A percentile compares a stretch with the other conserved stretches of the same genome.
phyloP scores from a whole-genome alignment of 129 eudicot genomes.

The Lonicera japonica region DNA sequence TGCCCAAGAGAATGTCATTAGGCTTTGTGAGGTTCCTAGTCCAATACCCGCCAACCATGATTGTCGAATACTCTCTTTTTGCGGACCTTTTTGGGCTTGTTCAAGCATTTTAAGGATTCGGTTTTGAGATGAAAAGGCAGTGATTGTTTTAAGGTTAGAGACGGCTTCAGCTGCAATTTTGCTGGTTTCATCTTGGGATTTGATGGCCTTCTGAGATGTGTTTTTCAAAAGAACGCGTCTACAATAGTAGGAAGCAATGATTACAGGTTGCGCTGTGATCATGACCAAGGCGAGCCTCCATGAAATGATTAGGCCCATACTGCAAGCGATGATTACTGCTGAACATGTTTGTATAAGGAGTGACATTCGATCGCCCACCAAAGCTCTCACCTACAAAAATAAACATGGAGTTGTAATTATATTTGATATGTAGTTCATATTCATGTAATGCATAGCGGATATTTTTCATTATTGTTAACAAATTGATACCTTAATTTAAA shows the following conservation, averaged over 20 bases:
- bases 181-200: conserved; percentile 80
- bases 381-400: conserved; percentile 81
- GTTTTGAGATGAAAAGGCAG: conserved; percentile 74
- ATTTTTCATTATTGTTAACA: too few species aligned
- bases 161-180: conserved; percentile 92
- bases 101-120: conserved; percentile 69
- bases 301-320: conserved; percentile 74
- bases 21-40: conserved; percentile 4
- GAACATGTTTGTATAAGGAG: conserved; percentile 62
- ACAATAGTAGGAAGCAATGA: conserved; percentile 48
- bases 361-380: conserved; percentile 72
- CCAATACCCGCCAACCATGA: conserved; percentile 76
- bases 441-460: too few species aligned
- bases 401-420: background rate
- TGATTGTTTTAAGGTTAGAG: conserved; percentile 65
- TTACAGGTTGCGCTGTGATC: conserved; percentile 63
- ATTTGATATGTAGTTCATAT: background rate
- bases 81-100: conserved; percentile 58
- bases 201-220: conserved; percentile 60
- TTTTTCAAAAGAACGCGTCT: conserved; percentile 43
- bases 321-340: conserved; percentile 52
- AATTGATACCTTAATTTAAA: too few species aligned
- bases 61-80: conserved; percentile 59
- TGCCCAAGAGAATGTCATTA: background rate
- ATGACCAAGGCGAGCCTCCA: conserved; percentile 75